Evolutionary conservation across 768 basidiomycete genomes (phyloP).

Genomic region (Steccherinum ochraceum): DNA sequence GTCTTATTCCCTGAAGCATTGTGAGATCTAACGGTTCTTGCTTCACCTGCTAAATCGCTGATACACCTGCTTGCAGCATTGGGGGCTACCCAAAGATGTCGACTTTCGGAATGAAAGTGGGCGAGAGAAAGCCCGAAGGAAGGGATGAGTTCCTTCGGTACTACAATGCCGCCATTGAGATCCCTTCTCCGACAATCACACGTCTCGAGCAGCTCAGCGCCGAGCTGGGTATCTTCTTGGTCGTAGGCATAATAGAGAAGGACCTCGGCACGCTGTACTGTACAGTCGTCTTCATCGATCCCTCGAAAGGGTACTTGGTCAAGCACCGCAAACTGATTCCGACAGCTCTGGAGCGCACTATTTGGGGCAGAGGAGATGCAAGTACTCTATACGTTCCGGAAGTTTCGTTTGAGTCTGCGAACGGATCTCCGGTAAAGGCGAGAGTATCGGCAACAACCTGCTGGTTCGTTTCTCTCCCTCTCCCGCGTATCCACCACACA

Average conservation of each 20-base stretch:
- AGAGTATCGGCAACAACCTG: conserved; percentile 55
- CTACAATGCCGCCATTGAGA: conserved; percentile 45
- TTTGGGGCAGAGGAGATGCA: conserved; percentile 60
- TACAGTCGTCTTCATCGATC: conserved; percentile 51
- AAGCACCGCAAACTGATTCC: conserved; percentile 64
- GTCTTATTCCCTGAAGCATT: conserved; percentile 56
- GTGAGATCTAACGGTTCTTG: no score
- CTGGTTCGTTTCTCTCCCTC: conserved; percentile 42
- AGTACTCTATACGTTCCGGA: conserved; percentile 45
- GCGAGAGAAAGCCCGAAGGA: conserved; percentile 41
- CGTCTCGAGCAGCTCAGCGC: conserved; percentile 43
- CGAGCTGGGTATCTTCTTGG: conserved; percentile 45
- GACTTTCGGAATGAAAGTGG: conserved; percentile 44
- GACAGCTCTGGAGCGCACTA: conserved; percentile 50
- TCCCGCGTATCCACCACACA: no score
- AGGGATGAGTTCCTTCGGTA: conserved; percentile 57
- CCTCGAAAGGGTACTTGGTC: conserved; percentile 42
- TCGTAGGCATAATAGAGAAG: conserved; percentile 55
- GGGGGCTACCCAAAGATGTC: conserved; percentile 59
- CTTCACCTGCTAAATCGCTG: no score
- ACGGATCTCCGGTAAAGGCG: conserved; percentile 21
- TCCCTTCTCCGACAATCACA: conserved; percentile 45
- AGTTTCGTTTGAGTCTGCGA: conserved; percentile 26
- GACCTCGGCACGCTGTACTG: conserved; percentile 59
- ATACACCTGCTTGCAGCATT: no score